phyloP scores from a whole-genome alignment of 1,284 basidiomycete species.

The Clitocybe nebularis region DNA sequence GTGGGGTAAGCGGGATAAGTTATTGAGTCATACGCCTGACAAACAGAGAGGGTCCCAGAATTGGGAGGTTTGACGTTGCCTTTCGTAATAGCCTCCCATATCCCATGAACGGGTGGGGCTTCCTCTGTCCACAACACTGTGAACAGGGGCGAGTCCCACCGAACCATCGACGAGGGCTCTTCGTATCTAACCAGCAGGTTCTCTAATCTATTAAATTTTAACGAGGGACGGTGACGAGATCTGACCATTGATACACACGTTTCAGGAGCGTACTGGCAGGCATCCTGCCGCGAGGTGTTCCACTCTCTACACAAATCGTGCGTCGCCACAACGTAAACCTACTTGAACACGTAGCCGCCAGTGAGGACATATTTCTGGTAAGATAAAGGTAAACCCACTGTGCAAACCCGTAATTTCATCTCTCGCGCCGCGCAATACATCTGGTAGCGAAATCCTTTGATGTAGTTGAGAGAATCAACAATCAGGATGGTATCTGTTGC shows the following conservation, averaged over 20 bases:
- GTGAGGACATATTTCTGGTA: too few relatives aligned
- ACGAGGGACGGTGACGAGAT: too few relatives aligned
- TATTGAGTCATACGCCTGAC: too few relatives aligned
- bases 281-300: constrained; percentile 57
- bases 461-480: constrained; percentile 91
- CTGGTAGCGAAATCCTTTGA: constrained; percentile 97
- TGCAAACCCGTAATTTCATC: constrained; percentile 80
- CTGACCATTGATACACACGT: too few relatives aligned
- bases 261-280: constrained; percentile 56
- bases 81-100: constrained; percentile 81
- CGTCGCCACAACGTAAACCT: constrained; percentile 78
- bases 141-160: constrained; percentile 96
- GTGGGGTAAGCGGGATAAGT: too few relatives aligned
- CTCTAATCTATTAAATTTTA: constrained; percentile 62
- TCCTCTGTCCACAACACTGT: constrained; percentile 77
- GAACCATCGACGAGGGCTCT: constrained; percentile 94
- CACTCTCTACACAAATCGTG: constrained; percentile 77
- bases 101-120: constrained; percentile 63
- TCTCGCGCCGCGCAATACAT: constrained; percentile 95
- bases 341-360: constrained; percentile 12
- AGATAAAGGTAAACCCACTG: too few relatives aligned
- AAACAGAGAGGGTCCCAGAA: constrained; percentile 76
- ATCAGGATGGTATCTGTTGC: constrained; percentile 77
- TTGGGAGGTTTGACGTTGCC: constrained; percentile 86
- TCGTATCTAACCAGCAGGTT: constrained; percentile 90